Conservation (phyloP, 140 eudicot genomes). For the Anethum foeniculum region DNA sequence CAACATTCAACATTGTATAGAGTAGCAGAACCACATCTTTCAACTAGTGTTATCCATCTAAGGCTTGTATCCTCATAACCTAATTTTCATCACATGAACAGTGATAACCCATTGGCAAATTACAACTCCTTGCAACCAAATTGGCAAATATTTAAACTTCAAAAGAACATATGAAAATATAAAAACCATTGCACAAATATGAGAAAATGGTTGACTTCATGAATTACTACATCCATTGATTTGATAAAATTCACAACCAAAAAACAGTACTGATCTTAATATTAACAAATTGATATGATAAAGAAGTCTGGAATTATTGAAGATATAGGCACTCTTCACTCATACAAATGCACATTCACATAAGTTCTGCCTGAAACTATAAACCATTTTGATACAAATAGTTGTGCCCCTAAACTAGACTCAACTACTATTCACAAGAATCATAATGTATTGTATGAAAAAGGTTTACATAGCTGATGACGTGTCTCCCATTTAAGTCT, state of each 20-base stretch:
- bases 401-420: not conserved
- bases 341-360: not conserved
- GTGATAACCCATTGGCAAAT: not conserved
- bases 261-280: not conserved
- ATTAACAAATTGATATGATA: not conserved
- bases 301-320: not conserved
- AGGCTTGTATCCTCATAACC: not conserved
- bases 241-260: not conserved
- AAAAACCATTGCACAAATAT: not conserved
- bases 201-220: not conserved
- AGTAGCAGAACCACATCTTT: not conserved
- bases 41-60: not conserved
- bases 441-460: not conserved
- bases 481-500: not conserved
- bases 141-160: not conserved
- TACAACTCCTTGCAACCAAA: not conserved
- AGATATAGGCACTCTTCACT: not conserved
- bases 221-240: not conserved
- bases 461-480: not conserved
- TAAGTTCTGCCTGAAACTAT: not conserved
- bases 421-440: not conserved
- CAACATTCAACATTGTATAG: not conserved
- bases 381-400: not conserved
- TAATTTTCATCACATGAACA: not conserved
- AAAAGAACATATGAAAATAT: not conserved